Base-by-base conservation (phyloP, 371 early-diverging fungal species). In the Mucor plumbeus region DNA sequence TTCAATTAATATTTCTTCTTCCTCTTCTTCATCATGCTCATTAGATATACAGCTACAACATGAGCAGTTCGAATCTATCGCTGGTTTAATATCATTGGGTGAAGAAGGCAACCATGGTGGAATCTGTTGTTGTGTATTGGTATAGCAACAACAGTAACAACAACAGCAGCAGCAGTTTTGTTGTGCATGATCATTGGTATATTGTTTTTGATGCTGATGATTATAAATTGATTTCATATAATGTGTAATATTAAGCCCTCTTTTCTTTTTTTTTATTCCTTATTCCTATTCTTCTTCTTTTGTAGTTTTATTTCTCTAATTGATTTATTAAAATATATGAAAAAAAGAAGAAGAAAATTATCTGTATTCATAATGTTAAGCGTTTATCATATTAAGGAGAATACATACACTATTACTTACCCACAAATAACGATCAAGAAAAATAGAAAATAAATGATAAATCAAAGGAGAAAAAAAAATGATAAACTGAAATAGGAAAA, bases 41-140 rank as follows among this genome's bases (percentile, higher is more conserved):
- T 41, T 41, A n/a, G 70, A 59, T 55, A 50, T 43, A 40, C 73
- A 65, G 48, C 73, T 69, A 53, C 73, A 69, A 26, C 65, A 69
- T 14, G 73, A 73, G 55, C 73, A 73, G 7, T 21, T 53, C 11
- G 66, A 66, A 19, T 70, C 70, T 19, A 50, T 21, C 11, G 21
- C 26, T 26, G 50, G 50, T 1, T 50, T 50, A 9, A 19, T 19
- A 7, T 7, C 21, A 21, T 19, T 19, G n/a, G 39, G 40, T 21
- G 34, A 19, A 15, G 13, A 11, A 6, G 34, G n/a, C 38, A 53
- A 53, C 10, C 33, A 47, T 61, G 35, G 62, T 13, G 14, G 31
- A 10, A 34, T 11, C 36, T 13, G 57, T 15, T 33, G 47, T 26
- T 26, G 26, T 26, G 26, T 26, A 26, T 17, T 8, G 4, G 33